Evolutionary conservation across 495 filamentous ascomycete genomes (phyloP), one percentile per base, ranked within the genome.

Genomic region (Tuber borchii): DNA sequence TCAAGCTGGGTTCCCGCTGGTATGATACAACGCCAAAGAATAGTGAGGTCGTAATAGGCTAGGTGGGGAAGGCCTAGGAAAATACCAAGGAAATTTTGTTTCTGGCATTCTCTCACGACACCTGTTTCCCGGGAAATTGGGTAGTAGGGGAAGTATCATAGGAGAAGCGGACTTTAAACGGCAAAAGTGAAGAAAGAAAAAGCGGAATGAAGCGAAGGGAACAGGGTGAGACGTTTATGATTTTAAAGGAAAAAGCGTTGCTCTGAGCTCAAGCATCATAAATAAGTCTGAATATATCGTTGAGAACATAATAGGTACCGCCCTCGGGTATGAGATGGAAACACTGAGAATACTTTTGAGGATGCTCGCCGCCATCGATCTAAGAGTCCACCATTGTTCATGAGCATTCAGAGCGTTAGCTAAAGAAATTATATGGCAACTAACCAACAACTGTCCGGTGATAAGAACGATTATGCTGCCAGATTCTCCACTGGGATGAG

Each of bases 221-320:
- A 65, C 17, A 65, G 34, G 56, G 26, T 31, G 26, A 34, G 31
- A 34, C 56, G 26, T 65, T 65, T 65, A 65, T 65, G 56, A 31
- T 65, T 65, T 65, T 65, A 12, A 65, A 34, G 26, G 17, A 65
- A 34, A 34, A 65, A 16, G 26, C 56, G 26, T 31, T 17, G 26
- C 14, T 31, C 56, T 17, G 56, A 65, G 56, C 26, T 75, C 42
- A 80, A 9, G 42, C 42, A 43, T 10, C 84, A 85, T 92, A 94
- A 77, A 94, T 87, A 75, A 98, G 87, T 79, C 90, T 90, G 89
- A 97, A 97, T 85, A 97, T 85, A 83, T 98, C 94, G 87, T 97
- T 97, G 86, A 90, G 90, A 82, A 97, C 90, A 83, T 88, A 97
- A 87, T 90, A 97, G 85, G 87, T 89, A 68, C 90, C 91, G n/a